A percentile compares a stretch with the other conserved stretches of the same genome.
These are phyloP conservation scores for Globisporangium lucens DNA, from an alignment of 352 stramenopile genomes.

Conservation along the genomic window DNA sequence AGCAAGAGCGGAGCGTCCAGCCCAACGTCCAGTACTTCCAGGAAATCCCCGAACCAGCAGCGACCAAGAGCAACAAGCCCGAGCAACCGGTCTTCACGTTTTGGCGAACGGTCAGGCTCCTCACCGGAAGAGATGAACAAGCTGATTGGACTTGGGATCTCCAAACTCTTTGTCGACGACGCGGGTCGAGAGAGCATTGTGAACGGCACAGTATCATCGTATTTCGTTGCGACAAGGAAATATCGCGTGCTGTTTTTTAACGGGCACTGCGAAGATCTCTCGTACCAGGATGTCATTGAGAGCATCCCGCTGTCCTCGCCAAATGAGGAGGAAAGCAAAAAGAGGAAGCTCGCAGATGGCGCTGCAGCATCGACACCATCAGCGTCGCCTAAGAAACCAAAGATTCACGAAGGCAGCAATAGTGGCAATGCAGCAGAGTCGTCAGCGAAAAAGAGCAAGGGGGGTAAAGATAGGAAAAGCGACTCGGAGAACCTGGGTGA, in stretches of 20 bases:
- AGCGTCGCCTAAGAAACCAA: constrained; percentile 31
- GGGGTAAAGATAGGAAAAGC: not conserved
- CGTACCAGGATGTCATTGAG: constrained; percentile 58
- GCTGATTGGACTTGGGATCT: constrained; percentile 46
- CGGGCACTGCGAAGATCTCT: constrained; percentile 51
- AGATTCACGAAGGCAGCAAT: constrained; percentile 15
- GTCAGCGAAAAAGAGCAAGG: constrained; percentile 3
- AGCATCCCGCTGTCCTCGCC: constrained; percentile 43
- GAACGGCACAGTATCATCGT: constrained; percentile 54
- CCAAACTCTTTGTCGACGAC: constrained; percentile 28
- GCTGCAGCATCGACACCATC: constrained; percentile 17
- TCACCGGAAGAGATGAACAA: constrained; percentile 29
- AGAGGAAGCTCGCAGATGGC: constrained; percentile 33
- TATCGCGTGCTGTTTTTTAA: constrained; percentile 68
- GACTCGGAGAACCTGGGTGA: not conserved
- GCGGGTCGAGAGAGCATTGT: constrained; percentile 27
- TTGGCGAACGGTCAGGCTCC: not conserved
- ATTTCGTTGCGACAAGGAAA: constrained; percentile 76
- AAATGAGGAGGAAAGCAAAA: constrained; percentile 31
- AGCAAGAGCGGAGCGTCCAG: constrained; percentile 5
- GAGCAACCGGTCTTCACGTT: constrained; percentile 1
- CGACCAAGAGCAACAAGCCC: constrained; percentile 1
- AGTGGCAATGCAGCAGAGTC: not conserved
- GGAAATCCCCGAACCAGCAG: not conserved
- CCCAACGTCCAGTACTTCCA: not conserved